phyloP scores from a whole-genome alignment of 2,329 filamentous ascomycete genomes.

The Fusarium nisikadoi region DNA sequence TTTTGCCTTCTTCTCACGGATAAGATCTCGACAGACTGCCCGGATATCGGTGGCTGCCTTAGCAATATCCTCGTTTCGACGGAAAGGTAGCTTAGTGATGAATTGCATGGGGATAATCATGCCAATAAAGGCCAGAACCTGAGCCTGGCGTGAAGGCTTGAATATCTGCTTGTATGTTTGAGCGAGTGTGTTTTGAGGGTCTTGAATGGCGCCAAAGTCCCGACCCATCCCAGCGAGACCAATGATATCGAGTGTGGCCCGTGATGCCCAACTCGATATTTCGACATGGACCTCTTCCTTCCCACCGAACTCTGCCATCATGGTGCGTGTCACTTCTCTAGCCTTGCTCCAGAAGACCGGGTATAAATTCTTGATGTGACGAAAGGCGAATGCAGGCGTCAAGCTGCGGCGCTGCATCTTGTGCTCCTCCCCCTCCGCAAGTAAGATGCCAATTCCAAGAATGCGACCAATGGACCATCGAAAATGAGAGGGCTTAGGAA shows the following conservation, averaged over 20 bases:
- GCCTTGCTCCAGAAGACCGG: conserved; percentile 86
- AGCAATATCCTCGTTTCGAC: conserved; percentile 73
- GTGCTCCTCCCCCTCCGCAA: conserved; percentile 93
- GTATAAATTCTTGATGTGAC: conserved; percentile 86
- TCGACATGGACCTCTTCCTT: conserved; percentile 61
- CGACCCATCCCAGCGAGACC: conserved; percentile 76
- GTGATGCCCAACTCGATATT: conserved; percentile 70
- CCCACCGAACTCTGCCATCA: conserved; percentile 56
- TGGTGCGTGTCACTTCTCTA: conserved; percentile 71
- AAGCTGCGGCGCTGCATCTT: conserved; percentile 83
- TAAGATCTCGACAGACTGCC: conserved; percentile 72
- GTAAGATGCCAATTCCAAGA: conserved; percentile 76
- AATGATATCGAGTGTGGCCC: conserved; percentile 80
- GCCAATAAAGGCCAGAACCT: conserved; percentile 66
- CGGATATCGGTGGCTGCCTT: conserved; percentile 70
- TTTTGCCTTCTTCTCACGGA: conserved; percentile 73
- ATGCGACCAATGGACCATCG: conserved; percentile 68
- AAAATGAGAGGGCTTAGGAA: conserved; percentile 69
- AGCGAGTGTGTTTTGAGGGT: conserved; percentile 69
- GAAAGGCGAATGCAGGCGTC: conserved; percentile 85
- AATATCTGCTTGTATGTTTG: conserved; percentile 67
- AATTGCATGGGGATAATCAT: conserved; percentile 73
- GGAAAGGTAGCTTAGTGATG: conserved; percentile 71
- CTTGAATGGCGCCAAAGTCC: conserved; percentile 73
- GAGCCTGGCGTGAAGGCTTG: conserved; percentile 61